Base-by-base conservation (phyloP, 352 stramenopile genomes). In the Pythium rishiriense region DNA sequence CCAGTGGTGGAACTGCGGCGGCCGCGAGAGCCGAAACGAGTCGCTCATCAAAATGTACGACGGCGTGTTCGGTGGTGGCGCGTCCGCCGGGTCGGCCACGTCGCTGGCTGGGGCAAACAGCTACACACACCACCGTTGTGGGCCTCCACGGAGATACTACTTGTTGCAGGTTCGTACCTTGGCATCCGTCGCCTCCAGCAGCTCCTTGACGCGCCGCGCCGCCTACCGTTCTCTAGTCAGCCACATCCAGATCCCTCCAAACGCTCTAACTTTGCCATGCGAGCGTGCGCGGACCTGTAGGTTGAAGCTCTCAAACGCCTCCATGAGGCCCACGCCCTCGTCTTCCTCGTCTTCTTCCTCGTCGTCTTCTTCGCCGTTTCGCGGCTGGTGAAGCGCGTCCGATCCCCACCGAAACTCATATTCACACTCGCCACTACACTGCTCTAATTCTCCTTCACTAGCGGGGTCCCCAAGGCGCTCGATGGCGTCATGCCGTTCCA, bases 251-350 rank as follows among this genome's bases (percentile, higher is more conserved):
- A 28, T 12, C 12, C 28, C 10, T 41, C 14, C 25, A 14, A 41
- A 11, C 17, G 14, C 26, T 22, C 9, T 39, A 39, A 4, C 11
- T 4, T 14, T 17, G 9, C 37, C 19, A 6, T 43, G 11, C 8
- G 19, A 28, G 52, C 0, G 19, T 53, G 24, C 11, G 19, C 42
- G 29, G 26, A 85, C 79, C 56, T 69, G 68, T n/a, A 71, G 64
- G 59, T 80, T 76, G 68, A 88, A 88, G 59, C 75, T 70, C 59
- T 74, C 69, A 52, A 88, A 88, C 10, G 77, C 73, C 29, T 85
- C 73, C 9, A 81, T 67, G 39, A 88, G 53, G 19, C 64, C 50
- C 26, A 59, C 45, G 4, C 33, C 58, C 1, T 56, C 43, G 24
- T 1, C 50, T 12, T 63, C 35, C 5, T 57, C 45, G 19, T 31